A percentile compares a stretch with the other conserved stretches of the same genome.
phyloP scores from a whole-genome alignment of 2,329 filamentous ascomycete genomes.

The Juglanconis sp. region DNA sequence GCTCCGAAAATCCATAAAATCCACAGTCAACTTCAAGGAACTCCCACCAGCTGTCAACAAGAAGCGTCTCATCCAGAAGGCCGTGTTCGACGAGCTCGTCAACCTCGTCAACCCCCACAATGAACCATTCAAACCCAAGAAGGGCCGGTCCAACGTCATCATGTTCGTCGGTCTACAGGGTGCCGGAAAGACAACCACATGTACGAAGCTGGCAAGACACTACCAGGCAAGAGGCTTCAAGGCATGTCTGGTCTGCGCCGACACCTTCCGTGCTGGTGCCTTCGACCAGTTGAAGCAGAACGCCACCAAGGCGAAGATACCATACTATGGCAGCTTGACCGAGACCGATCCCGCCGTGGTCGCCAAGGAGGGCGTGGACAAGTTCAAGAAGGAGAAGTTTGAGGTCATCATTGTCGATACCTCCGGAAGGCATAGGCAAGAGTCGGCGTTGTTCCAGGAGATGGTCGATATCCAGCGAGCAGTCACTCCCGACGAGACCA shows the following conservation, averaged over 20 bases:
- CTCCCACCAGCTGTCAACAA: conserved; percentile 91
- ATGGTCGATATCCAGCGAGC: conserved; percentile 96
- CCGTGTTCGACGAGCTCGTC: conserved; percentile 95
- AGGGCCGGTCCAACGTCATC: conserved; percentile 93
- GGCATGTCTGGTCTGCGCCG: conserved; percentile 90
- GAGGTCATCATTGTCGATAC: conserved; percentile 99
- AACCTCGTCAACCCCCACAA: conserved; percentile 93
- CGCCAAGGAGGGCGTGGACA: conserved; percentile 91
- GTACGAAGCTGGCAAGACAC: conserved; percentile 92
- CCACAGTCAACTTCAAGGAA: conserved; percentile 90
- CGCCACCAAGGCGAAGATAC: conserved; percentile 97
- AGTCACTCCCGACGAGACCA: conserved; percentile 89
- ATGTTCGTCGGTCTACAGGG: conserved; percentile 99
- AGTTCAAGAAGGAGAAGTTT: conserved; percentile 98
- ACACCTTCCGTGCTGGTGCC: conserved; percentile 96
- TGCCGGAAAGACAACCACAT: conserved; percentile 96
- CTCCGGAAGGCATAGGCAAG: conserved; percentile 89
- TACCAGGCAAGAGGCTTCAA: conserved; percentile 94
- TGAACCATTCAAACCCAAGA: conserved; percentile 94
- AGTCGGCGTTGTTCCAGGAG: conserved; percentile 91
- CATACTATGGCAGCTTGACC: conserved; percentile 94
- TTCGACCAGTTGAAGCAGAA: conserved; percentile 99
- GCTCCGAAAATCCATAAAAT: conserved; percentile 89
- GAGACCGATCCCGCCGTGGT: conserved; percentile 95
- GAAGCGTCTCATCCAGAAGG: conserved; percentile 96